Percentiles rank a stretch among this genome's conserved stretches.
These are phyloP conservation scores for Pugionium cornutum DNA, from an alignment of 345 rosid genomes.

Conservation along the genomic window DNA sequence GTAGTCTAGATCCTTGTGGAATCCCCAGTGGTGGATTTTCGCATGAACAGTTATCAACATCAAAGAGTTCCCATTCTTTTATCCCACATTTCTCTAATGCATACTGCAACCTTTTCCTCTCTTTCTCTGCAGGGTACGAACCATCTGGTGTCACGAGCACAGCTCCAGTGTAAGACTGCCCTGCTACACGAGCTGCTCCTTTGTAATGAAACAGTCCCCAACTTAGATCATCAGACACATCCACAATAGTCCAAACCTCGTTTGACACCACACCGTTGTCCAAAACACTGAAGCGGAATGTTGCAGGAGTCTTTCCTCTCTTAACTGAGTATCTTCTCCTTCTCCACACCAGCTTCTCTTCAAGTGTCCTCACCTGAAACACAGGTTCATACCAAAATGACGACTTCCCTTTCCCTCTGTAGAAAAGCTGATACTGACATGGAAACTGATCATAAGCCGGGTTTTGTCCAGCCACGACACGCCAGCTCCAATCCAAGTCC, in stretches of 20 bases:
- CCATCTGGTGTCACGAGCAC: slow-evolving; percentile 90
- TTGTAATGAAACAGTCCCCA: slow-evolving; percentile 91
- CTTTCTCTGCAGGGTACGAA: slow-evolving; percentile 55
- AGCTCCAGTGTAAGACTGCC: slow-evolving; percentile 90
- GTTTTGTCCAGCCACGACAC: slow-evolving; percentile 89
- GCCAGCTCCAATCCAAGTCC: slow-evolving; percentile 85
- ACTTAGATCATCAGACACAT: slow-evolving; percentile 76
- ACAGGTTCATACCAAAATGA: slow-evolving; percentile 96
- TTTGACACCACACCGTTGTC: slow-evolving; percentile 94
- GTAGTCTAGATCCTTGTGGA: slow-evolving; percentile 76
- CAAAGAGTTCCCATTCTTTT: slow-evolving; percentile 85
- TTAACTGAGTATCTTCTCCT: slow-evolving; percentile 82
- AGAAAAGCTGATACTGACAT: slow-evolving; percentile 88
- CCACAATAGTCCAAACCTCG: slow-evolving; percentile 86
- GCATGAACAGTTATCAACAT: slow-evolving; percentile 79
- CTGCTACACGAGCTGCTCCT: slow-evolving; percentile 92
- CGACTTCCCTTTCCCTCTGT: slow-evolving; percentile 86
- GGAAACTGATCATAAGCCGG: slow-evolving; percentile 98
- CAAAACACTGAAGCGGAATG: slow-evolving; percentile 76
- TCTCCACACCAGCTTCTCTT: slow-evolving; percentile 79
- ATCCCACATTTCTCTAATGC: slow-evolving; percentile 79
- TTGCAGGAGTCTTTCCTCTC: slow-evolving; percentile 66
- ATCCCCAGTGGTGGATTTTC: slow-evolving; percentile 71
- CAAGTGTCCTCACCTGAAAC: slow-evolving; percentile 79
- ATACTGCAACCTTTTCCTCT: slow-evolving; percentile 44